Evolutionary conservation across 805 yeast genomes (phyloP), one percentile per base, ranked within the genome.

Genomic region (Wickerhamiella australiensis): DNA sequence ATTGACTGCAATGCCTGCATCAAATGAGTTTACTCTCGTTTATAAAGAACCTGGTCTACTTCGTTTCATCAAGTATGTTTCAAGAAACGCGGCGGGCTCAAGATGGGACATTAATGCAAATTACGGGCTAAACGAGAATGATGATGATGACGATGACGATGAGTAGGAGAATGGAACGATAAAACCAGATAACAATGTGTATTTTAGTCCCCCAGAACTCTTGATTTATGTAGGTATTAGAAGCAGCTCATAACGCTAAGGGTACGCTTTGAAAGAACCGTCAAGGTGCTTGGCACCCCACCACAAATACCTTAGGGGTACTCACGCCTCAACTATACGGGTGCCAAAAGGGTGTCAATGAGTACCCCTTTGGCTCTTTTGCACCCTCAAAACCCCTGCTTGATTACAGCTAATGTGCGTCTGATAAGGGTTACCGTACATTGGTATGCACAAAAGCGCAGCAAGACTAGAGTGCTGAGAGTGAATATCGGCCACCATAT

Each of bases 61-160:
- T 66, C 83, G 88, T 64, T 92, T 92, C 65, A 79, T 92, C 57
- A 92, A 92, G 63, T 92, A 92, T 59, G 90, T 90, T 17, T 84
- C 95, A 60, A 77, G 77, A 64, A 77, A 77, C 54, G 96, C 97
- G 5, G 79, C 79, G 52, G 95, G 96, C 1, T 80, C 92, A 37
- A 73, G 98, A 61, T 92, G 95, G 95, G 99, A 92, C 61, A 69
- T 92, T 37, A 71, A 73, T 29, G 78, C 82, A 50, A 82, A 81
- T 59, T 90, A 95, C 92, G 79, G 77, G 56, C 81, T 85, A 25
- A 75, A 71, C 53, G 69, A 68, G 23, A 70, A 61, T 3, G 78
- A 65, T 27, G 50, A 42, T 20, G 47, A 31, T 5, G 36, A 36
- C 17, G 29, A 41, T 13, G 27, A 38, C 9, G 27, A 21, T 12